Percentiles rank a stretch among this genome's conserved stretches.
phyloP scores from a whole-genome alignment of 306 rosid species.

The Prinsepia uniflora region DNA sequence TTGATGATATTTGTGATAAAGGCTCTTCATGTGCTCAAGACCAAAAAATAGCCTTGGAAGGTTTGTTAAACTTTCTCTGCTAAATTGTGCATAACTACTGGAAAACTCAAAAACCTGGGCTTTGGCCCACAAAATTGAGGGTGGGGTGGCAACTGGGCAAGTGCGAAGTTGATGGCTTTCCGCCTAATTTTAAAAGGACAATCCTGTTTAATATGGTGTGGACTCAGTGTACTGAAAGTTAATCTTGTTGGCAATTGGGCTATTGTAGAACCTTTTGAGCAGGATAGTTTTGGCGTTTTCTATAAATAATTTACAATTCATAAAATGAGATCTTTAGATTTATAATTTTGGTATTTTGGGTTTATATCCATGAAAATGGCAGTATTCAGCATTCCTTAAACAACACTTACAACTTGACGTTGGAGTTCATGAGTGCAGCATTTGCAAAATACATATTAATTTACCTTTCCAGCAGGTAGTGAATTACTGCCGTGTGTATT shows the following conservation, averaged over 20 bases:
- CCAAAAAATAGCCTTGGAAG: conserved; percentile 58
- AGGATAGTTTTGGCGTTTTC: not conserved
- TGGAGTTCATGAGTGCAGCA: not conserved
- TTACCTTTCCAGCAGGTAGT: not conserved
- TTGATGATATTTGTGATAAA: conserved; percentile 24
- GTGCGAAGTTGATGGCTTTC: not conserved
- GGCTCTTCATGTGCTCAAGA: conserved; percentile 32
- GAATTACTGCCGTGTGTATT: not conserved
- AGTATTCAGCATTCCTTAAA: not conserved
- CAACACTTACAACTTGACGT: not conserved
- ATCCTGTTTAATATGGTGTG: not conserved
- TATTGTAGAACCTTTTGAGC: not conserved
- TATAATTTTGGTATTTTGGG: not conserved
- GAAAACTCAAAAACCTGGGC: not conserved
- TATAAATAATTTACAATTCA: not conserved
- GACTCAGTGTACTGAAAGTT: not conserved
- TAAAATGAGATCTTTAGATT: not conserved
- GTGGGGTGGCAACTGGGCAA: not conserved
- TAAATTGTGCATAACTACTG: not conserved
- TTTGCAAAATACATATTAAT: not conserved
- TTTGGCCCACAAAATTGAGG: not conserved
- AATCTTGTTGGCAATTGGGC: not conserved
- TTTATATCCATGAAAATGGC: not conserved
- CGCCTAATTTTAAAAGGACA: not conserved
- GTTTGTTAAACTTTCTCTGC: conserved; percentile 29